Percentiles rank a stretch among this genome's conserved stretches.
These are phyloP conservation scores for Xylariaceae sp. DNA, from an alignment of 2,329 filamentous ascomycete genomes.

Conservation along the genomic window DNA sequence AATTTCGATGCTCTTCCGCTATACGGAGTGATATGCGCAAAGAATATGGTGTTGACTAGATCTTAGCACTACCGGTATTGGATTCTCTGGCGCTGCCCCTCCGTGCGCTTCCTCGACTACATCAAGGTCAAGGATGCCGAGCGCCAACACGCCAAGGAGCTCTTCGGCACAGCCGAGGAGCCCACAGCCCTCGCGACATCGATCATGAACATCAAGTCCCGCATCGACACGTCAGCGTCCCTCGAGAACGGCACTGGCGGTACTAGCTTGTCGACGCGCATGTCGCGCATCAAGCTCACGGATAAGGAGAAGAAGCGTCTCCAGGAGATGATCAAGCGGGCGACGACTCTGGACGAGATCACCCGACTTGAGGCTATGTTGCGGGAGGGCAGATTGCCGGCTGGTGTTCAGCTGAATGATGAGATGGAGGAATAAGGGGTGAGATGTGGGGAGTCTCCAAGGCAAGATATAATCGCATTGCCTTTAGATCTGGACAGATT, in stretches of 20 bases:
- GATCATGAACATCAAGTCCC: conserved; percentile 82
- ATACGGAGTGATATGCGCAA: background rate
- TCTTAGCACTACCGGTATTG: conserved; percentile 83
- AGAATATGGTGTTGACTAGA: background rate
- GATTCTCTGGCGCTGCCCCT: conserved; percentile 80
- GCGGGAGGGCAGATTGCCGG: conserved; percentile 79
- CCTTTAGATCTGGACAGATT: background rate
- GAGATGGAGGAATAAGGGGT: conserved; percentile 57
- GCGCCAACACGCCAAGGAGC: conserved; percentile 65
- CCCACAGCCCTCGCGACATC: conserved; percentile 76
- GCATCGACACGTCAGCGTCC: conserved; percentile 49
- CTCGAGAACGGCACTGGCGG: conserved; percentile 43
- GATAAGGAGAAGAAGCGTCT: conserved; percentile 82
- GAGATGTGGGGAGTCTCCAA: background rate
- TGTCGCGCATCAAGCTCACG: conserved; percentile 77
- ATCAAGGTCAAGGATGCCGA: conserved; percentile 85
- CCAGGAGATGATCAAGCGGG: conserved; percentile 80
- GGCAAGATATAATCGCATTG: too few relatives aligned
- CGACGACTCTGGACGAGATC: conserved; percentile 86
- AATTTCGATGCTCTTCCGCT: background rate
- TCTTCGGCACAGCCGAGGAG: conserved; percentile 75
- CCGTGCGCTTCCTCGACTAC: conserved; percentile 86
- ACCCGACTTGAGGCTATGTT: conserved; percentile 85
- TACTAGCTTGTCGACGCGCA: conserved; percentile 50
- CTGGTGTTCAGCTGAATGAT: conserved; percentile 52